A percentile compares a stretch with the other conserved stretches of the same genome.
Conservation (phyloP, 2,329 filamentous ascomycete species). For the Talaromyces sp. region DNA sequence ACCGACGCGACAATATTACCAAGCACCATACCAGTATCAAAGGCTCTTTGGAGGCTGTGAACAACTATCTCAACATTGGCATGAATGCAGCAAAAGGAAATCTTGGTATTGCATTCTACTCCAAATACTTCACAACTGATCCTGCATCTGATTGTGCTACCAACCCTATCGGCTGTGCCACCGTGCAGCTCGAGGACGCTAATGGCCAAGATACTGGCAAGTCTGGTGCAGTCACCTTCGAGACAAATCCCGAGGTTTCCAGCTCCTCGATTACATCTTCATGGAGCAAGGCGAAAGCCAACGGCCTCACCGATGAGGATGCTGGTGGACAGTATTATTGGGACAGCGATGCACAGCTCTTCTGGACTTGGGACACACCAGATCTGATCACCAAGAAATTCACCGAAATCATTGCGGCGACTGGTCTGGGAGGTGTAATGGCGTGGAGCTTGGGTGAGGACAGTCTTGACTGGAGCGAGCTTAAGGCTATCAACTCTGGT, state of each 20-base stretch:
- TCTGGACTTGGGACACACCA: conserved; percentile 72
- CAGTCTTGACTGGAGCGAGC: conserved; percentile 42
- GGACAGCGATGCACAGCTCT: conserved; percentile 57
- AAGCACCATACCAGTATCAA: conserved; percentile 63
- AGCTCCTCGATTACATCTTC: conserved; percentile 54
- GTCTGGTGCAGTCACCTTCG: conserved; percentile 51
- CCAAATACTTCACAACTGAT: conserved; percentile 62
- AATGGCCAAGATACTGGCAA: conserved; percentile 58
- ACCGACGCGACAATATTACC: conserved; percentile 62
- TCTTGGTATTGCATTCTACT: conserved; percentile 66
- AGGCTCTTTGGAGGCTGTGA: conserved; percentile 53
- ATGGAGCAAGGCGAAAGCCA: conserved; percentile 53
- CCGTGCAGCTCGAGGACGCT: conserved; percentile 58
- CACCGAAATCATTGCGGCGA: conserved; percentile 53
- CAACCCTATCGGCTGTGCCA: conserved; percentile 57
- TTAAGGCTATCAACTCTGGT: conserved; percentile 43
- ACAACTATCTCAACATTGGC: conserved; percentile 59
- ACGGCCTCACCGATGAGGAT: conserved; percentile 56
- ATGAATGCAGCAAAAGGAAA: conserved; percentile 57
- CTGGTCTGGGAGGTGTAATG: conserved; percentile 66
- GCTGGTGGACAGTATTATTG: conserved; percentile 67
- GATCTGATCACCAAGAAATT: conserved; percentile 62
- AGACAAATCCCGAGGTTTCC: conserved; percentile 24
- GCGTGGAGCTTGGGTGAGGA: conserved; percentile 74
- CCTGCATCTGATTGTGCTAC: conserved; percentile 46